Evolutionary conservation across 768 basidiomycete species (phyloP), one percentile per base, ranked within the genome.

Genomic region (Lactarius hengduanensis): DNA sequence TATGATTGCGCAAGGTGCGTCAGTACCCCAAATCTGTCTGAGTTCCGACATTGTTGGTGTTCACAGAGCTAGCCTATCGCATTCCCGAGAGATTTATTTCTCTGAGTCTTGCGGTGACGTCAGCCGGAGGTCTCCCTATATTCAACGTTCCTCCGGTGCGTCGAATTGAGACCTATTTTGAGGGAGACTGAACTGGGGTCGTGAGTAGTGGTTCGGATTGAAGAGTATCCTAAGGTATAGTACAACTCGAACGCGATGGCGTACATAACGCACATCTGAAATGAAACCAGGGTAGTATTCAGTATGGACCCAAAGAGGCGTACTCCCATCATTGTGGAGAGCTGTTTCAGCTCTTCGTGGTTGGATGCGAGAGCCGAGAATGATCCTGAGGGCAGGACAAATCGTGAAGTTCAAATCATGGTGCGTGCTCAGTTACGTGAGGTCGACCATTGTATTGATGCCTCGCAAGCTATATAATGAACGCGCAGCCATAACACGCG

Each of bases 1-100:
- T 6, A 94, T 93, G 92, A 91, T 92, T 58, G 85, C 90, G 0
- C 89, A 91, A 77, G 88, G 89, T 88, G 65, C 15, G 69, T 41
- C 28, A 6, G 43, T 20, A 45, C 28, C 15, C 34, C 4, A 11
- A 4, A 18, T 57, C 22, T 22, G 43, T 45, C 50, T 30, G 26
- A 28, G 58, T 28, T 50, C 22, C 55, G 10, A 58, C 61, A 10
- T 58, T 26, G 9, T 20, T 11, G 3, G 16, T 18, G 34, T 38
- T 9, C 40, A 26, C 47, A 92, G 92, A 94, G 71, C 79, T 94
- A 3, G 85, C 91, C 0, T 79, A 73, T 54, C 81, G 82, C 30
- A 87, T 92, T 36, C 86, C 90, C 0, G 76, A 88, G 15, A 81
- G 90, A 16, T 85, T 93, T 32, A 75, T 78, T 8, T 90, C 90